phyloP scores from a whole-genome alignment of 2,329 filamentous ascomycete species.

The Purpureocillium takamizusanense region DNA sequence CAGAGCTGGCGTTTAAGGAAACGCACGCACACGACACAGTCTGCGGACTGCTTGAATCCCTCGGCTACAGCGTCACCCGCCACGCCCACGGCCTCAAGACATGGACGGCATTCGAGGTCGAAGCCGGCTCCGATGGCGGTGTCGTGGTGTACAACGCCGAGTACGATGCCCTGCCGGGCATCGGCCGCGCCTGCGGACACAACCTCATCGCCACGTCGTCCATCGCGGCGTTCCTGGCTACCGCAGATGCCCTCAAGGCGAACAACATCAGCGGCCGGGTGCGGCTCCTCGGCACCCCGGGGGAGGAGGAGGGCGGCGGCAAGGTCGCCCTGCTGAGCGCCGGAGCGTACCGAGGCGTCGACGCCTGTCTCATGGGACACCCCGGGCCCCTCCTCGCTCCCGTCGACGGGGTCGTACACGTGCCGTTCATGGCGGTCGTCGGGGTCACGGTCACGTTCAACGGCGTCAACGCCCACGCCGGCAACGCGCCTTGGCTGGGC shows the following conservation, averaged over 20 bases:
- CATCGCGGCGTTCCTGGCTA: conserved; percentile 27
- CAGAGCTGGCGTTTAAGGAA: conserved; percentile 19
- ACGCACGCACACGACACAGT: conserved; percentile 17
- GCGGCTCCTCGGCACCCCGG: conserved; percentile 30
- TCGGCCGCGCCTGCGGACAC: conserved; percentile 36
- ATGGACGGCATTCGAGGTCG: conserved; percentile 21
- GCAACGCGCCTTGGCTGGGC: conserved; percentile 25
- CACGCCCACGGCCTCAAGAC: conserved; percentile 22
- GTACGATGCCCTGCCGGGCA: conserved; percentile 36
- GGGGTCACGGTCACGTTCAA: conserved; percentile 18
- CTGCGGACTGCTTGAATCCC: conserved; percentile 9
- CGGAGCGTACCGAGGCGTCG: conserved; percentile 15
- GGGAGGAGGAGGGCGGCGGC: conserved; percentile 32
- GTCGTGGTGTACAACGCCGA: conserved; percentile 25
- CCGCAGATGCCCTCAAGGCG: conserved; percentile 20
- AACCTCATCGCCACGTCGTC: conserved; percentile 33
- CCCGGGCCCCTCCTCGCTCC: conserved; percentile 5
- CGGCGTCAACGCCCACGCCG: conserved; percentile 25
- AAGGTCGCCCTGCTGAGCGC: conserved; percentile 18
- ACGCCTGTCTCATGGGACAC: conserved; percentile 19
- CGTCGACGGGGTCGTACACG: background rate
- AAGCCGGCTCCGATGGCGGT: conserved; percentile 17
- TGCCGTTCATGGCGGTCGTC: conserved; percentile 3
- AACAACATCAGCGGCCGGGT: conserved; percentile 21
- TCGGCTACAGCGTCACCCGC: conserved; percentile 16